A percentile compares a stretch with the other conserved stretches of the same genome.
Conservation (phyloP, 2,329 filamentous ascomycete species). For the Coniochaeta hoffmannii region DNA sequence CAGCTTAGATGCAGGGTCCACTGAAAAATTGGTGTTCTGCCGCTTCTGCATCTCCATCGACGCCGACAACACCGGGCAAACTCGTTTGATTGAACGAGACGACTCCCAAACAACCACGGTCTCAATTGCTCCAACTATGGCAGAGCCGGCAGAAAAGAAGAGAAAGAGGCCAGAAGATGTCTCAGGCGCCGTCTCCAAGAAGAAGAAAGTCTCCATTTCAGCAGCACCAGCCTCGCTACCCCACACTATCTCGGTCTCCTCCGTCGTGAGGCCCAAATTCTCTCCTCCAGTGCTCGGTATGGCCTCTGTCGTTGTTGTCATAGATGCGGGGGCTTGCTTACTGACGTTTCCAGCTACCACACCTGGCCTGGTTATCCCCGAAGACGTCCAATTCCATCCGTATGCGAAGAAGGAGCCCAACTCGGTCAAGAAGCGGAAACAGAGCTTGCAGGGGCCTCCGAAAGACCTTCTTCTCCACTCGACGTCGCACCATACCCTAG, state of each 20-base stretch:
- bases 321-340: too few species aligned
- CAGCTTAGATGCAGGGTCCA: not conserved
- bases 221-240: slow-evolving; percentile 26
- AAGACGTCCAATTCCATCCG: slow-evolving; percentile 35
- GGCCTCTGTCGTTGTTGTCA: slow-evolving; percentile 1
- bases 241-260: slow-evolving; percentile 34
- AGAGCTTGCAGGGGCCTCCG: slow-evolving; percentile 13
- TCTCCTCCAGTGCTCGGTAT: slow-evolving; percentile 37
- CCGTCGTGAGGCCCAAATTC: slow-evolving; percentile 34
- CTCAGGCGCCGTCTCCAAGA: slow-evolving; percentile 27
- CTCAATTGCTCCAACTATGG: slow-evolving; percentile 24
- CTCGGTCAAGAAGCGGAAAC: slow-evolving; percentile 19
- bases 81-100: too few species aligned
- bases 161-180: slow-evolving; percentile 42
- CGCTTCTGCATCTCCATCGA: not conserved
- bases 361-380: slow-evolving; percentile 30
- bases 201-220: slow-evolving; percentile 41
- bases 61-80: not conserved
- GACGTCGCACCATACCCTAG: slow-evolving; percentile 45
- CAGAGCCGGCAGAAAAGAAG: slow-evolving; percentile 36
- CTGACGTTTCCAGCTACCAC: slow-evolving; percentile 26
- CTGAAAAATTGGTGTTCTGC: slow-evolving; percentile 1
- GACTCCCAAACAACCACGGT: too few species aligned
- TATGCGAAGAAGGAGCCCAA: slow-evolving; percentile 38
- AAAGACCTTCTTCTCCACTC: slow-evolving; percentile 51